Evolutionary conservation across 1,139 yeast species (phyloP), one percentile per base, ranked within the genome.

Genomic region (Pichia sp.): DNA sequence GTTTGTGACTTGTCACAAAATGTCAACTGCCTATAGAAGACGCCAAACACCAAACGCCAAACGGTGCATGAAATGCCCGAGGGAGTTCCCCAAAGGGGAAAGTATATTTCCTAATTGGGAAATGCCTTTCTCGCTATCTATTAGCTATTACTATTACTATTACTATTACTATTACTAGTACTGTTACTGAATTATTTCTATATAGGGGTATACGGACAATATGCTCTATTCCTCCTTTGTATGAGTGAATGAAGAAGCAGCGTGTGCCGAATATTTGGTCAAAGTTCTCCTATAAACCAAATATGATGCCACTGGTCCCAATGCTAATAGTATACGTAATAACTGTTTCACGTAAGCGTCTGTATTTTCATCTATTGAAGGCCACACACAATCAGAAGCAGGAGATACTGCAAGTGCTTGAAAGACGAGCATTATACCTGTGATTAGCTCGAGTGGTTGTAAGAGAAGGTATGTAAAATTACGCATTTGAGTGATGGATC

Each of bases 341-440:
- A 14, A 25, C 10, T 8, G 10, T 25, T 25, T 25, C 9, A 25
- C 16, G 16, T 15, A 13, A 25, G 17, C 8, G 14, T 25, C 27
- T 6, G 27, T 14, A 15, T 11, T 3, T 13, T 13, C 6, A 25
- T 25, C 27, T 6, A 25, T 15, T 14, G 27, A 14, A 15, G 27
- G 27, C 27, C 27, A 25, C 8, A 25, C 6, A 14, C 18, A 25
- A 15, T 25, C 27, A 1, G 10, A 6, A 9, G 27, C 27, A 14
- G 27, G 27, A 3, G 12, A 25, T 25, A 14, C 17, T 1, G 17
- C n/a, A 4, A 40, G 21, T 9, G 41, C 34, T 27, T 40, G 41
- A 8, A 38, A 33, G 1, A 38, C 11, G 2, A 40, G 6, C 14
- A 31, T 31, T 12, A 37, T 14, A 3, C 33, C 15, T 5, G 30